A percentile compares a stretch with the other conserved stretches of the same genome.
Evolutionary conservation across 2,329 filamentous ascomycete genomes (phyloP).

Genomic region (Cordyceps militaris): DNA sequence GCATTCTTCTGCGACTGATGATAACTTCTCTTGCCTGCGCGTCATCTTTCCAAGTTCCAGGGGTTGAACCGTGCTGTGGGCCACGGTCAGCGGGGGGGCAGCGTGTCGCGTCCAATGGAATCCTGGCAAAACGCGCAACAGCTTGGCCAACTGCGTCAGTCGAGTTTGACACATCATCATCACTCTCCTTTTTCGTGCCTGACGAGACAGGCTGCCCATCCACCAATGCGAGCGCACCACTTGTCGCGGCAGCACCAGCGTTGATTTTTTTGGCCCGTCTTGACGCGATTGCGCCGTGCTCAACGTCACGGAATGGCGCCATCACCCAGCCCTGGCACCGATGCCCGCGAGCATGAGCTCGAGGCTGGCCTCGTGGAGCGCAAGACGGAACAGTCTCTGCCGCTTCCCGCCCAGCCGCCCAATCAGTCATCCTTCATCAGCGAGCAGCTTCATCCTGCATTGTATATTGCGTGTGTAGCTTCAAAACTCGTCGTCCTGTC

Average conservation of each 20-base stretch:
- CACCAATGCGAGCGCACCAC: not conserved
- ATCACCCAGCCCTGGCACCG: not conserved
- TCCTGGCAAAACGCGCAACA: no score
- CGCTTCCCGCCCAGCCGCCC: not conserved
- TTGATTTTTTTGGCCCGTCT: not conserved
- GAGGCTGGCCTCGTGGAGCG: not conserved
- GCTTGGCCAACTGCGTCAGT: not conserved
- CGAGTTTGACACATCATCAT: not conserved
- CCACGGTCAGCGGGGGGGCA: not conserved
- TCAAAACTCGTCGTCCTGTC: no score
- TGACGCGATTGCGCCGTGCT: not conserved
- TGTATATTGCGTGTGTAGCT: not conserved
- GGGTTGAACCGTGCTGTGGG: no score
- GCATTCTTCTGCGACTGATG: no score
- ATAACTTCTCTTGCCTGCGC: no score
- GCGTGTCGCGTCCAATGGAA: not conserved
- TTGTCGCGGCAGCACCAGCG: not conserved
- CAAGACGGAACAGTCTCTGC: not conserved
- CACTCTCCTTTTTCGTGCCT: not conserved
- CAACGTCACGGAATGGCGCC: not conserved
- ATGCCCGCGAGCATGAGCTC: not conserved
- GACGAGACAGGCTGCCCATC: not conserved
- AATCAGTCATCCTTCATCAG: not conserved
- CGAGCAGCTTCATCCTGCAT: conserved; percentile 2
- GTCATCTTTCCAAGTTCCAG: no score